Evolutionary conservation across 768 basidiomycete species (phyloP).

Genomic region (Porphyrellus cyaneotinctus): DNA sequence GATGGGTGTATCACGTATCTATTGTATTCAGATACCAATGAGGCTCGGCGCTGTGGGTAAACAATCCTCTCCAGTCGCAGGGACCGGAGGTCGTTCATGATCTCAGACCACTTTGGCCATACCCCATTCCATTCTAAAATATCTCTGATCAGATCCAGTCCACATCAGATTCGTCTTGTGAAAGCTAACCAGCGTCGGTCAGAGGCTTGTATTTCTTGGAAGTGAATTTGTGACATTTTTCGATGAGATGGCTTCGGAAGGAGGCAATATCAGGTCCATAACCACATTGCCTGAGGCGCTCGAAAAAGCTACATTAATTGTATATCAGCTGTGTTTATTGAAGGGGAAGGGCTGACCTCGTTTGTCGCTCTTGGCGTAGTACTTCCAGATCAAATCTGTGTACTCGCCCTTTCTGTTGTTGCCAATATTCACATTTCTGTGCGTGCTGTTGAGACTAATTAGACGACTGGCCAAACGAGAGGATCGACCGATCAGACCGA

Average conservation of each 20-base stretch:
- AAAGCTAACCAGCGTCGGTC: conserved; percentile 5
- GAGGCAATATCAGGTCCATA: conserved; percentile 1
- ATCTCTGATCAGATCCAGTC: background rate
- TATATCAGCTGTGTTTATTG: background rate
- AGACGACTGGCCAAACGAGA: background rate
- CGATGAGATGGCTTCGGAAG: background rate
- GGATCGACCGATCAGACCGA: background rate
- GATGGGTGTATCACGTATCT: background rate
- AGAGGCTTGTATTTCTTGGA: conserved; percentile 5
- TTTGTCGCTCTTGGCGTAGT: background rate
- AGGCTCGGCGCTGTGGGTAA: background rate
- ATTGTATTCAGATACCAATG: background rate
- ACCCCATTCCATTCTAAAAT: conserved; percentile 4
- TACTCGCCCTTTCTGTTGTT: background rate
- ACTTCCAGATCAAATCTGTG: background rate
- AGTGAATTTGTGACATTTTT: background rate
- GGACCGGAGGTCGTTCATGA: conserved; percentile 1
- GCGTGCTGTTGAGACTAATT: conserved; percentile 2
- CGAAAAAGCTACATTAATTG: conserved; percentile 6
- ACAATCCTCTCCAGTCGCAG: background rate
- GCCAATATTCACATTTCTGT: conserved; percentile 1
- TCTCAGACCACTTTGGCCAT: background rate
- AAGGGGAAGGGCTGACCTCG: background rate
- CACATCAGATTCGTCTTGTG: background rate
- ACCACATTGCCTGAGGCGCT: conserved; percentile 4